Conservation (phyloP, 495 filamentous ascomycete genomes). For the Penicillium simplicissimum region DNA sequence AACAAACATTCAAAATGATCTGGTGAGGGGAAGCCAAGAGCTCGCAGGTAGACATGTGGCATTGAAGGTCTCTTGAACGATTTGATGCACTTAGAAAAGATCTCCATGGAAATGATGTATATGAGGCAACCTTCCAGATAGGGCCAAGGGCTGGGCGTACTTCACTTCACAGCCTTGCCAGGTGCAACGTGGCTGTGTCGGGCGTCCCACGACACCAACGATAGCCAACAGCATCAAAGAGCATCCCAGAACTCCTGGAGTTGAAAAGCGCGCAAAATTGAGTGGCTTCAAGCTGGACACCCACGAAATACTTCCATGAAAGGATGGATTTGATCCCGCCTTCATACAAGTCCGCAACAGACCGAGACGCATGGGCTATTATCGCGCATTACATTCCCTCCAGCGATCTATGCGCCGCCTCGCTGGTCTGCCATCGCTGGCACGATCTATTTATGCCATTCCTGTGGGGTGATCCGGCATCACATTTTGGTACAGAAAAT, state of each 20-base stretch:
- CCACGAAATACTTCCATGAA: neutral
- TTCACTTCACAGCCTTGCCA: neutral
- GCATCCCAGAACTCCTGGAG: neutral
- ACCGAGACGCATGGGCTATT: conserved; percentile 60
- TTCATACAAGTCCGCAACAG: conserved; percentile 59
- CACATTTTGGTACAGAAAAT: conserved; percentile 63
- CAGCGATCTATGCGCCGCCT: conserved; percentile 58
- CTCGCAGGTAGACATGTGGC: neutral
- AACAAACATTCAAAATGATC: neutral
- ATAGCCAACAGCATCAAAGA: neutral
- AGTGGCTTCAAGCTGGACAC: neutral
- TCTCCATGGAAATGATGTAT: neutral
- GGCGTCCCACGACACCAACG: neutral
- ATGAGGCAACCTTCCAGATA: neutral
- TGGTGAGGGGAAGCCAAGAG: neutral
- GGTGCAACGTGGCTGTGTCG: conserved; percentile 1
- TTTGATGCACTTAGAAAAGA: neutral
- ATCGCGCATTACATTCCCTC: conserved; percentile 62
- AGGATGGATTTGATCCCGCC: conserved; percentile 58
- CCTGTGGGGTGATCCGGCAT: conserved; percentile 67
- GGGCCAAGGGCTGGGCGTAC: neutral
- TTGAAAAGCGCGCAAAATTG: neutral
- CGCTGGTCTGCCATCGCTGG: conserved; percentile 59
- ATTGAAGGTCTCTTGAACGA: neutral
- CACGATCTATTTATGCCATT: conserved; percentile 60